Evolutionary conservation across 768 basidiomycete genomes (phyloP), one percentile per base, ranked within the genome.

Genomic region (Sporobolomyces roseus): DNA sequence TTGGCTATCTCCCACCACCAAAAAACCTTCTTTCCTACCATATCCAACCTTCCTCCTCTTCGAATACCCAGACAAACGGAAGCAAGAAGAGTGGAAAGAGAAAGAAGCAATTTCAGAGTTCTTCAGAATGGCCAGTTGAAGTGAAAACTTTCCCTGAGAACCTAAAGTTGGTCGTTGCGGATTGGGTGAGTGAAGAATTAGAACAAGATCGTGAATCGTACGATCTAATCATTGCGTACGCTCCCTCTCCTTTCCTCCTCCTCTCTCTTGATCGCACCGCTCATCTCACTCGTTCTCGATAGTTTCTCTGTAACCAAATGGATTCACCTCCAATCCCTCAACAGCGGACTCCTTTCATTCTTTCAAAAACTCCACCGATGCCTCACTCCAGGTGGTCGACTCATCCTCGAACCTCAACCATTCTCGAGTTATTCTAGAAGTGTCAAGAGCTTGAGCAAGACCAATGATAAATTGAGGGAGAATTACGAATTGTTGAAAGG

Each of bases 251-350:
- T 9, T 9, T 41, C 9, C 27, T 32, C 17, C 30, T 29, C 46
- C 49, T 32, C 32, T 49, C 21, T 23, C 58, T 38, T 21, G 10
- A 4, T 33, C 12, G 16, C 33, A 3, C 41, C 4, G n/a, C 5
- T 8, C 5, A 36, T 17, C 32, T 14, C 25, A 1, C 43, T n/a
- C 52, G 49, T 60, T 27, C 45, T 30, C 23, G 36, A 4, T 75
- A 92, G 90, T 1, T 86, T 94, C 72, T 93, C 91, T 0, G 79
- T 93, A 50, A 85, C 91, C 0, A 94, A 93, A 79, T 94, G 92
- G 92, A 90, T 93, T 35, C 92, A 94, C 78, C 81, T 94, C 14
- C 87, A 92, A 71, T 81, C 82, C 16, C 88, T 88, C 14, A 92
- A 96, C 74, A 83, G 83, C 1, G 91, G 86, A 0, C 74, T 94